Evolutionary conservation across 192 early-diverging fungal species (phyloP).

Genomic region (Podila minutissima): DNA sequence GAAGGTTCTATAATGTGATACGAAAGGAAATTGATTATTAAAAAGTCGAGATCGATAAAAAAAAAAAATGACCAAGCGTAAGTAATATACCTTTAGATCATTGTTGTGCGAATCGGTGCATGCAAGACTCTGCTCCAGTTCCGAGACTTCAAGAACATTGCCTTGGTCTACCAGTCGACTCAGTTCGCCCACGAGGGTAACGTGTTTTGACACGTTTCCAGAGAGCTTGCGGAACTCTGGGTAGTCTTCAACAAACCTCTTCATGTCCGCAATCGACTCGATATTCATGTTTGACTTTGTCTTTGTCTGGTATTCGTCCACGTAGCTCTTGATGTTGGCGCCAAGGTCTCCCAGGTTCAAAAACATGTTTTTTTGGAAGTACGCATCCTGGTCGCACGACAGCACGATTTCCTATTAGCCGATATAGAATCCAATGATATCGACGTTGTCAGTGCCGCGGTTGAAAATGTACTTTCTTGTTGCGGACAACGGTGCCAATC

Average conservation of each 20-base stretch:
- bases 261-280: slow-evolving; percentile 98
- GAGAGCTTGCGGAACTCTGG: slow-evolving; percentile 97
- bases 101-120: slow-evolving; percentile 84
- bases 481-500: not conserved
- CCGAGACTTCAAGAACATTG: slow-evolving; percentile 85
- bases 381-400: slow-evolving; percentile 89
- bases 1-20: slow-evolving; percentile 59
- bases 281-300: slow-evolving; percentile 92
- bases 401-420: slow-evolving; percentile 85
- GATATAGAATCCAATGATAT: not conserved
- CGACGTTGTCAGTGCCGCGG: too few relatives aligned
- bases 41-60: not conserved
- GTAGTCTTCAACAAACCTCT: slow-evolving; percentile 98
- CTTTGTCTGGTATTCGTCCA: slow-evolving; percentile 93
- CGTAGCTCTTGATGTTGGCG: slow-evolving; percentile 91
- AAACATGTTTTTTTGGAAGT: slow-evolving; percentile 91
- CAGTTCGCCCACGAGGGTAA: slow-evolving; percentile 96
- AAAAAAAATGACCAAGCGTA: not conserved
- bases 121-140: slow-evolving; percentile 95
- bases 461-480: too few relatives aligned
- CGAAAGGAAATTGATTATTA: not conserved
- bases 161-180: slow-evolving; percentile 81
- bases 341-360: slow-evolving; percentile 96
- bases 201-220: slow-evolving; percentile 98
- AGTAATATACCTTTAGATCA: slow-evolving; percentile 79